Percentiles rank a stretch among this genome's conserved stretches.
Conservation (phyloP, 805 yeast genomes). For the Blastobotrys americana region DNA sequence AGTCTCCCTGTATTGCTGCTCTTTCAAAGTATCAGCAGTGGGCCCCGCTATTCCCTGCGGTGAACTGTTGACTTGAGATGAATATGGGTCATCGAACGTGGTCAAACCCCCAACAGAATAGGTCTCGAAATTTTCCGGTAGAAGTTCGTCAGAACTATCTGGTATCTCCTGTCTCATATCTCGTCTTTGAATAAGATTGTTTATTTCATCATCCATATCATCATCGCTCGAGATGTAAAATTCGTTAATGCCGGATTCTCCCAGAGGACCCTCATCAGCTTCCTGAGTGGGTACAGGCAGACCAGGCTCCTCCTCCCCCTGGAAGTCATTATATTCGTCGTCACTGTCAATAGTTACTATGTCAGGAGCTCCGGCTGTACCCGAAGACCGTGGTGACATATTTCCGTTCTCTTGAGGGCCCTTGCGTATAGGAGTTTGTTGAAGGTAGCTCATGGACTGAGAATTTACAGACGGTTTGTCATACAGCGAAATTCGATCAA, state of each 20-base stretch:
- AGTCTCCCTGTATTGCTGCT: background rate
- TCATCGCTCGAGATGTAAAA: background rate
- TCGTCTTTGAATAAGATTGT: background rate
- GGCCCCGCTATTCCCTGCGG: conserved; percentile 3
- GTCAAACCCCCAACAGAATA: background rate
- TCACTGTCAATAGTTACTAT: background rate
- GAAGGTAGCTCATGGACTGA: background rate
- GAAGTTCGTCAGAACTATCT: background rate
- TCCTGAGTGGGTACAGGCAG: background rate
- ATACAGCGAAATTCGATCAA: background rate
- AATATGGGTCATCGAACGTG: background rate
- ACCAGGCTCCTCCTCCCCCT: background rate
- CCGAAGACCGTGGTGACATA: background rate
- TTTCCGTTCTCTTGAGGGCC: background rate
- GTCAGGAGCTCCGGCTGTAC: background rate
- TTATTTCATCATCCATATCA: background rate
- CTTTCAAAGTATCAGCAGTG: background rate
- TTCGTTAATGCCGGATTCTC: background rate
- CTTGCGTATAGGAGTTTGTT: background rate
- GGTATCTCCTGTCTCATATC: background rate
- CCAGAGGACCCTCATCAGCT: background rate
- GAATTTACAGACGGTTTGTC: background rate
- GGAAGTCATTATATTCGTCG: background rate
- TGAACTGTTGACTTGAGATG: background rate
- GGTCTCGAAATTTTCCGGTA: background rate